phyloP scores from a whole-genome alignment of 2,329 filamentous ascomycete genomes.

The Hyphodiscus sp. region DNA sequence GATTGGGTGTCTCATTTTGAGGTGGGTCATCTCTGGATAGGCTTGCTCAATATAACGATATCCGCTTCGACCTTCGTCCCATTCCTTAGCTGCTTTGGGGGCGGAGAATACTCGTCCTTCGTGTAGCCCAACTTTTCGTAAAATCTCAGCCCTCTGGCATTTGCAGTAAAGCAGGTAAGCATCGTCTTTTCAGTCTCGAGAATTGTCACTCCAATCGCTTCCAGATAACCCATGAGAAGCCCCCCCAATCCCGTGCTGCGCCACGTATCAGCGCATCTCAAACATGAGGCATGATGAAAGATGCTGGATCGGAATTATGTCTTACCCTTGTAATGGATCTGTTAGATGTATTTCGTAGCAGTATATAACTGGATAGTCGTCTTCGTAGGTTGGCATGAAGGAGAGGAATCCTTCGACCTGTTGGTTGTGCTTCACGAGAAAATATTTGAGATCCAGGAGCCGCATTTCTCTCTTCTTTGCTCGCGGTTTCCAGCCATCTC shows the following conservation, averaged over 20 bases:
- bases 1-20: background rate
- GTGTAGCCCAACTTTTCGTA: constrained; percentile 55
- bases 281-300: background rate
- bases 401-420: constrained; percentile 51
- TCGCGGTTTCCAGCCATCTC: constrained; percentile 54
- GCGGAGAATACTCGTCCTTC: constrained; percentile 49
- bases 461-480: constrained; percentile 63
- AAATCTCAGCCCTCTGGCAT: constrained; percentile 49
- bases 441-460: constrained; percentile 59
- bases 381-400: constrained; percentile 67
- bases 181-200: constrained; percentile 58
- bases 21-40: constrained; percentile 1
- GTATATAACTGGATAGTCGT: constrained; percentile 60
- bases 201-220: constrained; percentile 46
- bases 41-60: constrained; percentile 54
- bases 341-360: constrained; percentile 73
- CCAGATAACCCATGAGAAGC: constrained; percentile 51
- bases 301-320: constrained; percentile 5
- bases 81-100: constrained; percentile 44
- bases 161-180: constrained; percentile 65
- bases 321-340: constrained; percentile 47
- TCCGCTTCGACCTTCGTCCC: constrained; percentile 49
- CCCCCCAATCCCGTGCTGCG: constrained; percentile 55
- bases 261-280: constrained; percentile 1
- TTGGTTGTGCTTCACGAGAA: constrained; percentile 46